Evolutionary conservation across 2,329 filamentous ascomycete species (phyloP).

Genomic region (Neofusicoccum ribis): DNA sequence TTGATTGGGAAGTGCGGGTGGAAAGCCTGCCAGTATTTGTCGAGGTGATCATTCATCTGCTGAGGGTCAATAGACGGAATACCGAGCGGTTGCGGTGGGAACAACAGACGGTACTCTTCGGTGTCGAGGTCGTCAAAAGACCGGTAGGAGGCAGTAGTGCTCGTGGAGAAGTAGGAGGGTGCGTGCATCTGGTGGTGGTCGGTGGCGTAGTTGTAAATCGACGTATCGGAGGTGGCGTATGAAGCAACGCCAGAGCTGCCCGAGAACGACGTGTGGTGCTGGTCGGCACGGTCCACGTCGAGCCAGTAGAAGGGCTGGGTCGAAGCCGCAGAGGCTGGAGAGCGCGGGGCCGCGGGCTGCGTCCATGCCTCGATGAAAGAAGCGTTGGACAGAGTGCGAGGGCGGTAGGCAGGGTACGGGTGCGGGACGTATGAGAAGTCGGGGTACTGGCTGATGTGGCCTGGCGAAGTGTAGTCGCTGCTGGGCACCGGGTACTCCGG

Average conservation of each 20-base stretch:
- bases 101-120: conserved; percentile 37
- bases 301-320: conserved; percentile 23
- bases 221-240: conserved; percentile 19
- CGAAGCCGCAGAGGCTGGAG: conserved; percentile 37
- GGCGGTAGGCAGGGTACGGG: conserved; percentile 26
- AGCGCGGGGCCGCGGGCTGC: conserved; percentile 22
- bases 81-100: conserved; percentile 39
- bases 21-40: conserved; percentile 47
- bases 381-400: conserved; percentile 39
- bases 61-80: conserved; percentile 20
- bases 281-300: conserved; percentile 18
- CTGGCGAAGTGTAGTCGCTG: conserved; percentile 33
- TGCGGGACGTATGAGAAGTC: conserved; percentile 17
- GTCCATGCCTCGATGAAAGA: conserved; percentile 32
- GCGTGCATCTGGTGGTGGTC: conserved; percentile 16
- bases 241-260: conserved; percentile 18
- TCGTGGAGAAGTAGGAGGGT: conserved; percentile 14
- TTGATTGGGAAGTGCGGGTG: conserved; percentile 48
- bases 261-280: conserved; percentile 8
- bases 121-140: conserved; percentile 38
- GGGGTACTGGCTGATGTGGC: conserved; percentile 22
- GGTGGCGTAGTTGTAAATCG: conserved; percentile 18
- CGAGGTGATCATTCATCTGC: conserved; percentile 42
- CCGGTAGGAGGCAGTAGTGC: conserved; percentile 27
- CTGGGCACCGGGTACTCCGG: conserved; percentile 30